Percentiles rank a stretch among this genome's conserved stretches.
Conservation (phyloP, 495 filamentous ascomycete genomes). For the Pyrenula massariospora region DNA sequence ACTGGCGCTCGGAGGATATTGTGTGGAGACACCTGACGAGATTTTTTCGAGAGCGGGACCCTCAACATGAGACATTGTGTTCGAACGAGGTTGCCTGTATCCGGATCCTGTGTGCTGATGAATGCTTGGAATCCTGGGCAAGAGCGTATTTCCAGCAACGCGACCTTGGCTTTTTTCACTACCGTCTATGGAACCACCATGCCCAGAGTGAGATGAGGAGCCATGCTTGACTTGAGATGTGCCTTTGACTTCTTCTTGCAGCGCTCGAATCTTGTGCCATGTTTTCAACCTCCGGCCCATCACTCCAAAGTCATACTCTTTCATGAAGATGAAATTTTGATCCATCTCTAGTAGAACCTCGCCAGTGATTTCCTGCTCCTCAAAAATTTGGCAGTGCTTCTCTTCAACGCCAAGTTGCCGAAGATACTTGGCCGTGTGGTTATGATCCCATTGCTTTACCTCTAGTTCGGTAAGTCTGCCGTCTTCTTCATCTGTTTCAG, state of each 20-base stretch:
- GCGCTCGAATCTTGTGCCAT: slow-evolving; percentile 86
- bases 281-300: slow-evolving; percentile 79
- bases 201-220: slow-evolving; percentile 2
- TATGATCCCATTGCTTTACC: slow-evolving; percentile 63
- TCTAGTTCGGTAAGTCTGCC: slow-evolving; percentile 44
- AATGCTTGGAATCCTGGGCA: slow-evolving; percentile 50
- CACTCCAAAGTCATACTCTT: slow-evolving; percentile 88
- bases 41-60: not conserved
- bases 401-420: slow-evolving; percentile 70
- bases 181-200: not conserved
- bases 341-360: slow-evolving; percentile 92
- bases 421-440: slow-evolving; percentile 74
- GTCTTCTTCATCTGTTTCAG: slow-evolving; percentile 68
- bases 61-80: not conserved
- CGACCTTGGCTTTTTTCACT: not conserved
- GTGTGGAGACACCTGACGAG: slow-evolving; percentile 14
- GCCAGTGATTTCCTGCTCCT: slow-evolving; percentile 91
- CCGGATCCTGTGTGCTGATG: slow-evolving; percentile 26
- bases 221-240: slow-evolving; percentile 11
- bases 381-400: slow-evolving; percentile 82
- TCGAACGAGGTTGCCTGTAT: slow-evolving; percentile 10
- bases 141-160: slow-evolving; percentile 29
- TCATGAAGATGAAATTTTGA: slow-evolving; percentile 83
- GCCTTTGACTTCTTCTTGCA: slow-evolving; percentile 71
- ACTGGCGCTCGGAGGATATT: slow-evolving; percentile 24